Evolutionary conservation across 169 alveolate genomes (phyloP).

Genomic region (Amoebophrya sp.): DNA sequence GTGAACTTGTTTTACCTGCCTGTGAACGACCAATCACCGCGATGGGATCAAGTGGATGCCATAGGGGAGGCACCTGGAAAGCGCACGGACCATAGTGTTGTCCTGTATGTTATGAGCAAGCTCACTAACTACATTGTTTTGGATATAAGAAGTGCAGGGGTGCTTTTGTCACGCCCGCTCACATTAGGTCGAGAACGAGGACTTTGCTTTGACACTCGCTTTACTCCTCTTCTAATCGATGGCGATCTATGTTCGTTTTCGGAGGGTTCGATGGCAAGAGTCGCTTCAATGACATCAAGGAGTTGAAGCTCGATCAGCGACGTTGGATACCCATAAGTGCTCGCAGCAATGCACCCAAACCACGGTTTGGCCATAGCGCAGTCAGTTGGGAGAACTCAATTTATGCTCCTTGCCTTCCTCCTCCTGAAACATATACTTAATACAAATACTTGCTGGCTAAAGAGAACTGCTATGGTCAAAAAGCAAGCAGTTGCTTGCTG

Average conservation of each 20-base stretch:
- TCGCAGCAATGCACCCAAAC: conserved; percentile 27
- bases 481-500: conserved; percentile 35
- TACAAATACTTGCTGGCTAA: too few relatives aligned
- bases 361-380: conserved; percentile 66
- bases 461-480: too few relatives aligned
- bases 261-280: conserved; percentile 69
- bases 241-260: conserved; percentile 51
- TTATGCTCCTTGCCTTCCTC: neutral
- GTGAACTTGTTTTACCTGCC: conserved; percentile 48
- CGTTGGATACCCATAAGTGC: neutral
- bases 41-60: conserved; percentile 39
- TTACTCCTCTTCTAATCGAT: conserved; percentile 46
- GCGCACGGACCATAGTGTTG: conserved; percentile 63
- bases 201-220: too few relatives aligned
- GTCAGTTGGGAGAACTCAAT: conserved; percentile 47
- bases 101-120: conserved; percentile 51
- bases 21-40: neutral
- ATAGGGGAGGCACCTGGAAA: conserved; percentile 47
- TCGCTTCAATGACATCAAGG: conserved; percentile 53
- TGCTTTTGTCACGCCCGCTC: too few relatives aligned
- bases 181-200: too few relatives aligned
- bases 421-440: too few relatives aligned
- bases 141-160: too few relatives aligned
- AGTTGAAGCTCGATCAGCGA: conserved; percentile 40
- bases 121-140: too few relatives aligned